Percentiles rank a stretch among this genome's conserved stretches.
These are phyloP conservation scores for Symbiodinium pilosum DNA, from an alignment of 73 alveolate species.

Conservation along the genomic window DNA sequence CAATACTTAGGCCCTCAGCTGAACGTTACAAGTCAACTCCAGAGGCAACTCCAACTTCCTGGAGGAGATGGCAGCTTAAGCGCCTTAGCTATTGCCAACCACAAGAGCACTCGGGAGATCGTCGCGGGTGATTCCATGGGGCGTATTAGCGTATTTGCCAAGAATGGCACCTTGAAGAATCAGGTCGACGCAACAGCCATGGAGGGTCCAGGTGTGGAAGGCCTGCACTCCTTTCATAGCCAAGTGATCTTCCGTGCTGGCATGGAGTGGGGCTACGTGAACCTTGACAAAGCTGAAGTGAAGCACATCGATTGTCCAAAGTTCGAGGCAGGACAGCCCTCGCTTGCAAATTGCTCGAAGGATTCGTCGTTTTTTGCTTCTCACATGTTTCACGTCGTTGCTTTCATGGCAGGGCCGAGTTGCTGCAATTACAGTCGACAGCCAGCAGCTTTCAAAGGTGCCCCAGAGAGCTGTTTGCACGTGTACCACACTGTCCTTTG, in stretches of 20 bases:
- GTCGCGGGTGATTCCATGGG: slow-evolving; percentile 72
- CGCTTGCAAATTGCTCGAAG: background rate
- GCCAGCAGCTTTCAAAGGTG: slow-evolving; percentile 74
- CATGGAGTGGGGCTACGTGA: slow-evolving; percentile 88
- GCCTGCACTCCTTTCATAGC: slow-evolving; percentile 49
- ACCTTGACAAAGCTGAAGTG: slow-evolving; percentile 67
- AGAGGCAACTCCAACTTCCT: slow-evolving; percentile 38
- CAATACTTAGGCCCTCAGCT: slow-evolving; percentile 46
- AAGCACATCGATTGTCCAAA: slow-evolving; percentile 85
- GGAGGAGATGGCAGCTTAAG: slow-evolving; percentile 7
- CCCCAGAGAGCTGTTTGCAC: background rate
- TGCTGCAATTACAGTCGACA: slow-evolving; percentile 54
- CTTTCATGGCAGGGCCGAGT: slow-evolving; percentile 36
- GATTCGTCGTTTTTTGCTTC: background rate
- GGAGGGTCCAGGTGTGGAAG: slow-evolving; percentile 87
- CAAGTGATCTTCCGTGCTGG: slow-evolving; percentile 84
- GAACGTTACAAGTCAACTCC: slow-evolving; percentile 40
- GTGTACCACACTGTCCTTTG: too few relatives aligned
- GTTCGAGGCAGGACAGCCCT: slow-evolving; percentile 21
- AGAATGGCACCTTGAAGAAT: slow-evolving; percentile 55
- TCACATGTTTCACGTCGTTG: background rate
- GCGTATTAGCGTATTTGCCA: slow-evolving; percentile 51
- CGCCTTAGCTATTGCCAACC: slow-evolving; percentile 65
- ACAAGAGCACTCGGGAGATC: slow-evolving; percentile 52
- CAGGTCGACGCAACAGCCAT: slow-evolving; percentile 82